These are phyloP conservation scores for Pleurotus salmoneostramineus DNA, from an alignment of 768 basidiomycete species.

Conservation along the genomic window DNA sequence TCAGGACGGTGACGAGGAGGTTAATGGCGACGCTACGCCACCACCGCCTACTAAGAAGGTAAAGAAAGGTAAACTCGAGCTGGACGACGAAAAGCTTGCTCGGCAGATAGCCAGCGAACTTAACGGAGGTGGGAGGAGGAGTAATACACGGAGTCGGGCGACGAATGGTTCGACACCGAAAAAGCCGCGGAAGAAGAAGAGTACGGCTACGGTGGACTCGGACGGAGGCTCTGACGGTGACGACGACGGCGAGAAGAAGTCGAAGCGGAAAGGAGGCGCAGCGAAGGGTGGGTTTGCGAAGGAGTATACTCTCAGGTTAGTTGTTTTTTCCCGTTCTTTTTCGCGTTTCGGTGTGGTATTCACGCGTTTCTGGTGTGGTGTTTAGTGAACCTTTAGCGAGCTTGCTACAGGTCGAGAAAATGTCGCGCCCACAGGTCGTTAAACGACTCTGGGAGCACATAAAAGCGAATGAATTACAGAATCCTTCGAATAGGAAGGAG, in stretches of 20 bases:
- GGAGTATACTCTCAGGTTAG: conserved; percentile 69
- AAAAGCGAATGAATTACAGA: conserved; percentile 77
- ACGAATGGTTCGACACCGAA: conserved; percentile 38
- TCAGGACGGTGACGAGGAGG: conserved; percentile 26
- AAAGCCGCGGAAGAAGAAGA: conserved; percentile 46
- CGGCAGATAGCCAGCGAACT: conserved; percentile 68
- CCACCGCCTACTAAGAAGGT: conserved; percentile 39
- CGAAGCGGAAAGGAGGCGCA: conserved; percentile 41
- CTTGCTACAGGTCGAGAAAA: conserved; percentile 58
- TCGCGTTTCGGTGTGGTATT: conserved; percentile 11
- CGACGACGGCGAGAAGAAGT: conserved; percentile 29
- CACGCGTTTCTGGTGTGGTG: conserved; percentile 8
- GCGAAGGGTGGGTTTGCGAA: conserved; percentile 78
- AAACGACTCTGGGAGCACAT: conserved; percentile 91
- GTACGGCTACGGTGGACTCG: conserved; percentile 47
- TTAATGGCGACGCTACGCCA: conserved; percentile 27
- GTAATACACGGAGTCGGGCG: conserved; percentile 29
- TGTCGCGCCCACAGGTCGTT: conserved; percentile 88
- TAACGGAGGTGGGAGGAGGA: conserved; percentile 56
- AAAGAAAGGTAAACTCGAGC: conserved; percentile 45
- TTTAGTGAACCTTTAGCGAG: conserved; percentile 69
- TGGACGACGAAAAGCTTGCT: conserved; percentile 69
- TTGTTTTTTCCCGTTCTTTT: conserved; percentile 9
- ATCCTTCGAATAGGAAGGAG: conserved; percentile 77
- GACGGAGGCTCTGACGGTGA: conserved; percentile 46